Percentiles rank a stretch among this genome's conserved stretches.
phyloP scores from a whole-genome alignment of 768 basidiomycete genomes.

The Holtermannia corniformis region DNA sequence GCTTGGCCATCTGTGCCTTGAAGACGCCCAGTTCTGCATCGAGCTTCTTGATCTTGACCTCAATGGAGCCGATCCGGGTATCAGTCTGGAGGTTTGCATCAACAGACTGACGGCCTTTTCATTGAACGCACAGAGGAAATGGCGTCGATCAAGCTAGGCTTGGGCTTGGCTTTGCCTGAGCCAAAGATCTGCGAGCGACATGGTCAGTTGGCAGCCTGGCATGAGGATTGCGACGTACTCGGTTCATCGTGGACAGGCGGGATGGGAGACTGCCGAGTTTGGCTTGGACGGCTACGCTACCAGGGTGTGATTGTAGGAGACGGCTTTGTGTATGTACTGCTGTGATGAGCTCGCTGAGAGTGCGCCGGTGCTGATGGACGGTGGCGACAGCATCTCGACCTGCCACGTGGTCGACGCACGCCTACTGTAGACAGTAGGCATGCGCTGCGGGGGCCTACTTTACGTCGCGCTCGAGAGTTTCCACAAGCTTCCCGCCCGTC shows the following conservation, averaged over 20 bases:
- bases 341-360: too few species aligned
- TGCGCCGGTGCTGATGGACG: background rate
- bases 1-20: constrained; percentile 91
- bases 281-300: too few species aligned
- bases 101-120: background rate
- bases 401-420: too few species aligned
- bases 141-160: constrained; percentile 81
- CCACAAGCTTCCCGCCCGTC: too few species aligned
- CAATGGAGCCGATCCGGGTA: constrained; percentile 69
- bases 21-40: constrained; percentile 85
- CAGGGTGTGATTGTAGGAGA: too few species aligned
- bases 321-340: too few species aligned
- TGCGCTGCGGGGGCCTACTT: too few species aligned
- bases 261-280: too few species aligned
- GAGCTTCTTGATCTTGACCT: constrained; percentile 94
- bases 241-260: constrained; percentile 38
- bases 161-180: constrained; percentile 55
- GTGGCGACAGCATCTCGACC: background rate
- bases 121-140: constrained; percentile 53
- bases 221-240: constrained; percentile 18
- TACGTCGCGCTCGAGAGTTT: too few species aligned
- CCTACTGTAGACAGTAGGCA: too few species aligned
- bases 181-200: constrained; percentile 40
- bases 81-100: constrained; percentile 57
- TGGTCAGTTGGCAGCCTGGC: constrained; percentile 3